Evolutionary conservation across 495 filamentous ascomycete species (phyloP).

Genomic region (Podospora didyma): DNA sequence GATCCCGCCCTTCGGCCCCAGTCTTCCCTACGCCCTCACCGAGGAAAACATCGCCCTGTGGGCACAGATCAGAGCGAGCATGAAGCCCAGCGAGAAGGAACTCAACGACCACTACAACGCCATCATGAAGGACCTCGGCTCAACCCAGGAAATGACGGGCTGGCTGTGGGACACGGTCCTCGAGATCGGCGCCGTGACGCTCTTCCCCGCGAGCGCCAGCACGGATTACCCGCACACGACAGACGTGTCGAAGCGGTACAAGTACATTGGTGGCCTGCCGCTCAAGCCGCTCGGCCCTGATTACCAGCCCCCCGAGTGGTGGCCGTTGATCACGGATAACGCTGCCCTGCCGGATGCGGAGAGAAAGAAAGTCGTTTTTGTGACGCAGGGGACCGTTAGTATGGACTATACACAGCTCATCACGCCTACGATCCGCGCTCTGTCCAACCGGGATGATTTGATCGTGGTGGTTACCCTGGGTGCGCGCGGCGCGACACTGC

Average conservation of each 20-base stretch:
- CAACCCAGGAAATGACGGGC: slow-evolving; percentile 3
- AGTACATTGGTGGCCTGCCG: slow-evolving; percentile 17
- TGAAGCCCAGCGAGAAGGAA: too few species aligned
- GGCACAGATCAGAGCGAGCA: too few species aligned
- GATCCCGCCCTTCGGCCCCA: slow-evolving; percentile 29
- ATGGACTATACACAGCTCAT: slow-evolving; percentile 26
- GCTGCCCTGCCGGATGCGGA: slow-evolving; percentile 6
- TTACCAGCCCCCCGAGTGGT: slow-evolving; percentile 23
- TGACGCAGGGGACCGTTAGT: slow-evolving; percentile 35
- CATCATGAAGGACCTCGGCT: neutral
- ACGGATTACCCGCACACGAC: slow-evolving; percentile 8
- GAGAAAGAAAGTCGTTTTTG: slow-evolving; percentile 28
- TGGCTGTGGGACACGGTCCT: slow-evolving; percentile 8
- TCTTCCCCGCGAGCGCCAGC: slow-evolving; percentile 29
- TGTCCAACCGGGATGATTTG: too few species aligned
- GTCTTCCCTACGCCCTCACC: slow-evolving; percentile 12
- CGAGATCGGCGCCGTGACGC: slow-evolving; percentile 30
- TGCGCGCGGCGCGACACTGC: too few species aligned
- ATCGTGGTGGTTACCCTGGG: too few species aligned
- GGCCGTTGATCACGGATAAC: slow-evolving; percentile 3
- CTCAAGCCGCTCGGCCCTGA: slow-evolving; percentile 3
- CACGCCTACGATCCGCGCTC: slow-evolving; percentile 13
- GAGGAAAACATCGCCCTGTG: too few species aligned
- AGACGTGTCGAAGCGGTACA: neutral
- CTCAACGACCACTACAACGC: neutral